phyloP scores from a whole-genome alignment of 345 rosid genomes.

The Eutrema japonicum region DNA sequence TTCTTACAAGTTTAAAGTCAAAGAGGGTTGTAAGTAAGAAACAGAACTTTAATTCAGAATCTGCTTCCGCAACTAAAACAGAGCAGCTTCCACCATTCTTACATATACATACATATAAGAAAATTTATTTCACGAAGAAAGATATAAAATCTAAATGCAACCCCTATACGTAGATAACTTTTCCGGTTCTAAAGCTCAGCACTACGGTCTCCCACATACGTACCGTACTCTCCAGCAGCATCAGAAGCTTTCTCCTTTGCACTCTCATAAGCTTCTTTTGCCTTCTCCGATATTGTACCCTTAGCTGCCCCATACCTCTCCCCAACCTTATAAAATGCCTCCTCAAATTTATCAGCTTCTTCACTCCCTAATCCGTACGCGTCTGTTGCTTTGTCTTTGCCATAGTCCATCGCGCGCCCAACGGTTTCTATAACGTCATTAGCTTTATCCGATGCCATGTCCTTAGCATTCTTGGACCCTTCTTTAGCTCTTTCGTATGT shows the following conservation, averaged over 20 bases:
- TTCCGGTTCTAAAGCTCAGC: conserved; percentile 36
- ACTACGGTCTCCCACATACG: conserved; percentile 4
- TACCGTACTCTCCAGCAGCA: conserved; percentile 39
- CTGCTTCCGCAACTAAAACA: conserved; percentile 5
- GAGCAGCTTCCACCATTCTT: conserved; percentile 28
- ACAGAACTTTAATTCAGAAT: background rate
- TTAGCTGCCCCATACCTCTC: conserved; percentile 54
- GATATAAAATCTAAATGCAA: conserved; percentile 12
- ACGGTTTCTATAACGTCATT: conserved; percentile 37
- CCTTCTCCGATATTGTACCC: conserved; percentile 38
- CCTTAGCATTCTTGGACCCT: conserved; percentile 33
- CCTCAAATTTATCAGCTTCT: conserved; percentile 27
- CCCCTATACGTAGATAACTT: conserved; percentile 15
- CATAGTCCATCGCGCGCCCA: conserved; percentile 32
- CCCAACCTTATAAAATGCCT: conserved; percentile 42
- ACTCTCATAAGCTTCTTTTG: conserved; percentile 49
- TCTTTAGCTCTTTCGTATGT: conserved; percentile 28
- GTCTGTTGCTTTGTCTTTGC: conserved; percentile 36
- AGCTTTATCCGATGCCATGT: conserved; percentile 33
- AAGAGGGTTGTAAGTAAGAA: background rate
- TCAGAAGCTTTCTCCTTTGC: conserved; percentile 67
- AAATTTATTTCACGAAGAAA: conserved; percentile 4
- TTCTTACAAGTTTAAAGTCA: background rate
- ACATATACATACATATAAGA: conserved; percentile 12
- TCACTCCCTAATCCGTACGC: conserved; percentile 30